Evolutionary conservation across 768 basidiomycete species (phyloP).

Genomic region (Termitomyces sp.): DNA sequence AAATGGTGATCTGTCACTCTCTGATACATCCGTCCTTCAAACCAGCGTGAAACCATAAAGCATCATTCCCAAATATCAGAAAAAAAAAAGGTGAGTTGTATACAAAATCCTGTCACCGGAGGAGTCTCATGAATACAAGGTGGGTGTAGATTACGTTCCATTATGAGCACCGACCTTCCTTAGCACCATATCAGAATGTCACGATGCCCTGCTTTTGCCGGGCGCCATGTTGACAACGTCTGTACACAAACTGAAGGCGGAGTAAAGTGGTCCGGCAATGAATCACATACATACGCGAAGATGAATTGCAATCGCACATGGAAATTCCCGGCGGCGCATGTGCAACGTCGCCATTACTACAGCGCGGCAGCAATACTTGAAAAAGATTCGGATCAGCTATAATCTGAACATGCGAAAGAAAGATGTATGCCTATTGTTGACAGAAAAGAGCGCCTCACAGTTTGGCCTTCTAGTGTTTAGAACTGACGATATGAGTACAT

Average conservation of each 20-base stretch:
- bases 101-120: conserved; percentile 4
- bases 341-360: conserved; percentile 1
- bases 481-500: not conserved
- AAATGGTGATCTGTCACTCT: conserved; percentile 6
- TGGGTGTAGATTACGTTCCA: not conserved
- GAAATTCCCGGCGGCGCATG: conserved; percentile 9
- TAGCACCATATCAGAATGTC: conserved; percentile 1
- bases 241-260: not conserved
- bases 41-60: conserved; percentile 9
- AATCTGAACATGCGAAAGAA: not conserved
- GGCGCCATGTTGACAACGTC: not conserved
- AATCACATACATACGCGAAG: conserved; percentile 5
- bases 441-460: not conserved
- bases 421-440: not conserved
- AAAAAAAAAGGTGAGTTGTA: not conserved
- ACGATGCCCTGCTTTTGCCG: not conserved
- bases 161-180: not conserved
- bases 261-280: conserved; percentile 1
- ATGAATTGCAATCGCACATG: conserved; percentile 1
- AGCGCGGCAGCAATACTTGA: not conserved
- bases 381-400: not conserved
- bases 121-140: not conserved
- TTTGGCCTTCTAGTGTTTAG: no score
- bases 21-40: conserved; percentile 6
- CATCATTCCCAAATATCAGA: not conserved